Conservation (phyloP, 805 yeast species). For the Scheffersomyces ergatensis region DNA sequence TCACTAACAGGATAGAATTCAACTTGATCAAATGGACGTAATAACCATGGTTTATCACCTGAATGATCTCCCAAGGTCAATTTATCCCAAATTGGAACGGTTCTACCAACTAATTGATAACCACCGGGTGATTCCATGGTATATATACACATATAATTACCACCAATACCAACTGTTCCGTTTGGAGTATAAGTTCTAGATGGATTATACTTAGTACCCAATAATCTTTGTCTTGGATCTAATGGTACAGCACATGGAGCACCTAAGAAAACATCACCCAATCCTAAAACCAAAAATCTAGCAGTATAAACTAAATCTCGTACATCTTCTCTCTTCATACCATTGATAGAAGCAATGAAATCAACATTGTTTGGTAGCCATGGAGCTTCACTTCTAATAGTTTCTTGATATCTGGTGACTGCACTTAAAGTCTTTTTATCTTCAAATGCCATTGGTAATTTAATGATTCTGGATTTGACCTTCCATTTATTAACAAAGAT, state of each 20-base stretch:
- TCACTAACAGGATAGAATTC: slow-evolving; percentile 92
- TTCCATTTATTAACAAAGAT: slow-evolving; percentile 78
- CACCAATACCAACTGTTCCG: slow-evolving; percentile 98
- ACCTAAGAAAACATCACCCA: slow-evolving; percentile 96
- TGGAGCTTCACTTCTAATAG: slow-evolving; percentile 90
- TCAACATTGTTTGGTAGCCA: slow-evolving; percentile 98
- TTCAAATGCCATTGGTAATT: slow-evolving; percentile 95
- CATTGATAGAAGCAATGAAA: slow-evolving; percentile 87
- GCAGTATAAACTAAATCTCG: slow-evolving; percentile 86
- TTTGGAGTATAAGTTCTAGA: slow-evolving; percentile 94
- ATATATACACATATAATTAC: slow-evolving; percentile 98
- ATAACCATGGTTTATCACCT: slow-evolving; percentile 74
- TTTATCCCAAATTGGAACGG: slow-evolving; percentile 98
- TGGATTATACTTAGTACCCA: slow-evolving; percentile 95
- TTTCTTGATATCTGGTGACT: slow-evolving; percentile 87
- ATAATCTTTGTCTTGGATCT: slow-evolving; percentile 90
- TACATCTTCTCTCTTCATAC: slow-evolving; percentile 70
- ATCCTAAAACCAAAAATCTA: slow-evolving; percentile 85
- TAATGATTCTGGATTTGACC: slow-evolving; percentile 77
- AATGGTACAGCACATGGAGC: slow-evolving; percentile 99
- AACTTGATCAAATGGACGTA: slow-evolving; percentile 89
- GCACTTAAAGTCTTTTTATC: slow-evolving; percentile 87
- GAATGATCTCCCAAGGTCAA: slow-evolving; percentile 69
- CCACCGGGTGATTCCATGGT: slow-evolving; percentile 99
- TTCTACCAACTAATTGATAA: slow-evolving; percentile 92